Evolutionary conservation across 441 rosid genomes (phyloP), one percentile per base, ranked within the genome.

Genomic region (Adansonia gregorii): DNA sequence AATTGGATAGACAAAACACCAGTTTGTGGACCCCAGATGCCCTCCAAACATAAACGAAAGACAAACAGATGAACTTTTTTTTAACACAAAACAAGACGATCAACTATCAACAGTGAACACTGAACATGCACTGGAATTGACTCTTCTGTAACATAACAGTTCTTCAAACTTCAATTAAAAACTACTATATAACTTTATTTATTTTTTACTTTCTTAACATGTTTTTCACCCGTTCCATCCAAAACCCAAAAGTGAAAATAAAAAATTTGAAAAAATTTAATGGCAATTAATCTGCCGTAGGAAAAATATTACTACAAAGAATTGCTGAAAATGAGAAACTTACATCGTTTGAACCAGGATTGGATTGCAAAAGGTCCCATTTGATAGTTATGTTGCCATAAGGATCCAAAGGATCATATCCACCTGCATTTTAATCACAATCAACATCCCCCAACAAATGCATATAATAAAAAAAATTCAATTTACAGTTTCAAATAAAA

Each of bases 391-490:
- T 81, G 72, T 88, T 88, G 55, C 89, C 97, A 22, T 75, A 46
- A n/a, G 98, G 95, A 90, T 94, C 98, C 86, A 93, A 60, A 4
- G 96, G 88, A 87, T 94, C 98, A 85, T 79, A 93, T 51, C 90
- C 95, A 88, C 85, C 98, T 94, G 88, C 85, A 88, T 70, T 69
- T 73, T 55, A 75, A 31, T 49, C n/a, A 17, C 6, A 20, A 59
- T 45, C 14, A 58, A 7, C 10, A 12, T 0, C 58, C 8, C 4
- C 59, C 7, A 11, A n/a, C 19, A 2, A 12, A 55, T 12, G n/a
- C 2, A 45, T 49, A 45, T 58, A 45, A 4, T 15, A 45, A 17
- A 77, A 17, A 77, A 56, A 52, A 27, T 12, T 72, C 35, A 56
- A 19, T 19, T 24, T 19, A 19, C 14, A 35, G 19, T 52, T 24